Base-by-base conservation (phyloP, 2,329 filamentous ascomycete genomes). In the Ascochyta fabae region DNA sequence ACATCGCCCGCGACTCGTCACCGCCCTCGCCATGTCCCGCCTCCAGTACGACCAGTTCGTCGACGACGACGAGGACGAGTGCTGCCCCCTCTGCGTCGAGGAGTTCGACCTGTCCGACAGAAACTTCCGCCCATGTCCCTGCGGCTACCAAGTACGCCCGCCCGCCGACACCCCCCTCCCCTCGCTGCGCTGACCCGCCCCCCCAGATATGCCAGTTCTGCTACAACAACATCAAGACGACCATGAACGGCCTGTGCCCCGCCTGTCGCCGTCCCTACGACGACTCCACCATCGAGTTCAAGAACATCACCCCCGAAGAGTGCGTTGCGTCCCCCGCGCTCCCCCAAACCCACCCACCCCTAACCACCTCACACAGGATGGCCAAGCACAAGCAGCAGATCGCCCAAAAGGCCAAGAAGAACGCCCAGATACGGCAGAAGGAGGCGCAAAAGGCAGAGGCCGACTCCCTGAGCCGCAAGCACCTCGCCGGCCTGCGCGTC, bases 181-280 rank as follows among this genome's bases (percentile, higher is more conserved):
- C 41, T 41, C 47, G 58, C 59, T 41, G 44, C 60, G 48, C 73
- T 75, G 62, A 75, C 60, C 15, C 50, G 15, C n/a, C 16, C 40
- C 39, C 38, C 60, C 55, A 72, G 93, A 94, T 99, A 75, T 99
- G 95, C 78, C 96, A 99, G 82, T 99, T 99, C 79, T 99, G 95
- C 80, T 99, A 94, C 82, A 97, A 99, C 79, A 99, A 98, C 76
- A 96, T 99, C 76, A 96, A 96, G 79, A 96, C 90, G 68, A 97
- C 97, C 69, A 92, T 96, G 85, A 98, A 97, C 74, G 93, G 94
- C 33, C 84, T 97, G 54, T 99, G 95, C 77, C 95, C 95, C n/a
- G 96, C 96, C 65, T 99, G 95, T 76, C 87, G 95, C 78, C 86
- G 95, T 75, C 89, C 92, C 6, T 99, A 99, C 76, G 92, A 97